Base-by-base conservation (phyloP, 495 filamentous ascomycete genomes). In the Penicillium ochrochloron region DNA sequence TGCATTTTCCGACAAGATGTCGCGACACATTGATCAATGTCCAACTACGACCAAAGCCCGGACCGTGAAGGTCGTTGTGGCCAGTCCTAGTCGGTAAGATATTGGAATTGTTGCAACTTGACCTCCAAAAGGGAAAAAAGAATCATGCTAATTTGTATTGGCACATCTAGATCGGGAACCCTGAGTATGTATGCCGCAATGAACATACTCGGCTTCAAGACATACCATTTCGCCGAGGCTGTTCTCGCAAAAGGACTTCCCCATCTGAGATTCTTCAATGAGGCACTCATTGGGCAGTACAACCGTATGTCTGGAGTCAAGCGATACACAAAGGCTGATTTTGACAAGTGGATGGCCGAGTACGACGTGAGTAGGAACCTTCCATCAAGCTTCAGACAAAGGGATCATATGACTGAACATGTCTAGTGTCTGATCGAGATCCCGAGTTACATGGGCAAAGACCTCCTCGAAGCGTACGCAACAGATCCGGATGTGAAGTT, bases 401-500 rank as follows among this genome's bases (percentile, higher is more conserved):
- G 37, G 57, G 8, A 1, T 17, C 31, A 54, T 12, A 23, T 37
- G 23, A 19, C 19, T 55, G 2, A 39, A 42, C 0, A 15, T 5
- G n/a, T 34, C 14, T 14, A 73, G 71, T 71, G 69, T 17, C 51
- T 73, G 0, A 41, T 73, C 25, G 71, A 73, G 44, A 62, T 73
- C 23, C 64, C 66, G 0, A 65, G 64, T 29, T 69, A 66, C 15
- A 44, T 70, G 12, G 69, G 69, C 6, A 35, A 34, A 15, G 53
- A 67, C 11, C 6, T 67, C 1, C 29, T 74, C 2, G 50, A 67
- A 15, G 59, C 59, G 1, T 72, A 74, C 35, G 59, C 54, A 0
- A 4, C 64, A 2, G 72, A 74, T 27, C 72, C 72, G 0, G 53
- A 72, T 14, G 70, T 74, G 10, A 74, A 74, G n/a, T 74, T 74